These are phyloP conservation scores for Hypoxylon sp. DNA, from an alignment of 2,329 filamentous ascomycete species.

Conservation along the genomic window DNA sequence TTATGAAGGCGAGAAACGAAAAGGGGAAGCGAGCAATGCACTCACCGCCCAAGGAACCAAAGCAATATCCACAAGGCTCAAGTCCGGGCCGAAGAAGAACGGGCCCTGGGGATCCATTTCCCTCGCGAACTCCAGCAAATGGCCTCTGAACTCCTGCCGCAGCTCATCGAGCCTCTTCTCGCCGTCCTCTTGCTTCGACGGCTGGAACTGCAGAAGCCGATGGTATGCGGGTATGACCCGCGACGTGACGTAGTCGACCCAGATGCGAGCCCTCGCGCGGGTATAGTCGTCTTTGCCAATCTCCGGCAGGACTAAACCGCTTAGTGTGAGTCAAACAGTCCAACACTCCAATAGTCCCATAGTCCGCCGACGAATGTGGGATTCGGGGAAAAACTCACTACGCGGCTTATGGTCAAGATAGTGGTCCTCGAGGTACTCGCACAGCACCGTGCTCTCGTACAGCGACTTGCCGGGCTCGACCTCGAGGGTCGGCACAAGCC, in stretches of 20 bases:
- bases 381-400: slow-evolving; percentile 59
- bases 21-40: slow-evolving; percentile 69
- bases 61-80: slow-evolving; percentile 77
- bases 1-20: background rate
- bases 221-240: slow-evolving; percentile 80
- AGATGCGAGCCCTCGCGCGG: slow-evolving; percentile 76
- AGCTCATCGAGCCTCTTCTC: slow-evolving; percentile 66
- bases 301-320: slow-evolving; percentile 35
- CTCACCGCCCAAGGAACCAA: slow-evolving; percentile 81
- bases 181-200: slow-evolving; percentile 56
- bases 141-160: slow-evolving; percentile 69
- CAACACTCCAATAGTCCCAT: background rate
- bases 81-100: slow-evolving; percentile 75
- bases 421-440: slow-evolving; percentile 82
- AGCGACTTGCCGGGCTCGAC: slow-evolving; percentile 72
- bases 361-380: slow-evolving; percentile 16
- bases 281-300: slow-evolving; percentile 68
- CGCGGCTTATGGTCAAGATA: slow-evolving; percentile 62
- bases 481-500: slow-evolving; percentile 78
- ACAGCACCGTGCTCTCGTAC: slow-evolving; percentile 80
- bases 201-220: slow-evolving; percentile 71
- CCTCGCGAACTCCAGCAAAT: slow-evolving; percentile 71
- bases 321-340: background rate
- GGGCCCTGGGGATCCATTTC: slow-evolving; percentile 72
- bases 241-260: slow-evolving; percentile 79